Evolutionary conservation across 2,329 filamentous ascomycete genomes (phyloP).

Genomic region (Dactylellina parvicollis): DNA sequence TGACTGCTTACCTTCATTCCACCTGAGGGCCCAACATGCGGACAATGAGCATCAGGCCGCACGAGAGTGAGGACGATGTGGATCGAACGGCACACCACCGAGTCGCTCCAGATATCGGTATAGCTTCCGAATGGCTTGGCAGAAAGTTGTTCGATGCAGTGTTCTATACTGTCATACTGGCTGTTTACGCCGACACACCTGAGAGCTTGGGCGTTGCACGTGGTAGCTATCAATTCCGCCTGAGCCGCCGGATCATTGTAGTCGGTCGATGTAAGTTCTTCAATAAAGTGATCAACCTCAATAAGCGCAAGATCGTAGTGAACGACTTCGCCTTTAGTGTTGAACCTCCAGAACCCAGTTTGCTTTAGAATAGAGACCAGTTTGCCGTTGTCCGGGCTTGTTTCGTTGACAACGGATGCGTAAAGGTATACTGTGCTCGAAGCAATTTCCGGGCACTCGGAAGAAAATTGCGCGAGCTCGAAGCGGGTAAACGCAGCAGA

Average conservation of each 20-base stretch:
- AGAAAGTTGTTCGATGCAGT: conserved; percentile 60
- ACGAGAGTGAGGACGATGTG: conserved; percentile 61
- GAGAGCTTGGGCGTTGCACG: conserved; percentile 61
- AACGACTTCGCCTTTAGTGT: conserved; percentile 62
- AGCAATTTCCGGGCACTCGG: conserved; percentile 61
- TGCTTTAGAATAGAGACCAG: conserved; percentile 61
- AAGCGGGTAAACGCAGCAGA: conserved; percentile 60
- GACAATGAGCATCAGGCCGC: conserved; percentile 45
- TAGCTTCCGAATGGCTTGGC: conserved; percentile 62
- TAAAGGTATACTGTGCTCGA: conserved; percentile 61
- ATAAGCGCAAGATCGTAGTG: conserved; percentile 64
- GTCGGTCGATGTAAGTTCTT: conserved; percentile 58
- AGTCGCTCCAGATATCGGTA: conserved; percentile 64
- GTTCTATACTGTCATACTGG: conserved; percentile 60
- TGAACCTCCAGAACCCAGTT: conserved; percentile 65
- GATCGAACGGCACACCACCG: conserved; percentile 63
- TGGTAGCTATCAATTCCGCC: conserved; percentile 58
- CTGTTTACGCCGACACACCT: conserved; percentile 61
- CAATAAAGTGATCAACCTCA: conserved; percentile 62
- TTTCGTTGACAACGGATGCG: conserved; percentile 59
- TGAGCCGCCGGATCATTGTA: conserved; percentile 59
- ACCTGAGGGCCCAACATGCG: conserved; percentile 47
- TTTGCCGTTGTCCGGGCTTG: conserved; percentile 59
- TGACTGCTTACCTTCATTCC: conserved; percentile 48
- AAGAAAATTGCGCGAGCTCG: conserved; percentile 60